Percentiles rank a stretch among this genome's conserved stretches.
These are phyloP conservation scores for Candida multigemmis DNA, from an alignment of 805 yeast species.

Conservation along the genomic window DNA sequence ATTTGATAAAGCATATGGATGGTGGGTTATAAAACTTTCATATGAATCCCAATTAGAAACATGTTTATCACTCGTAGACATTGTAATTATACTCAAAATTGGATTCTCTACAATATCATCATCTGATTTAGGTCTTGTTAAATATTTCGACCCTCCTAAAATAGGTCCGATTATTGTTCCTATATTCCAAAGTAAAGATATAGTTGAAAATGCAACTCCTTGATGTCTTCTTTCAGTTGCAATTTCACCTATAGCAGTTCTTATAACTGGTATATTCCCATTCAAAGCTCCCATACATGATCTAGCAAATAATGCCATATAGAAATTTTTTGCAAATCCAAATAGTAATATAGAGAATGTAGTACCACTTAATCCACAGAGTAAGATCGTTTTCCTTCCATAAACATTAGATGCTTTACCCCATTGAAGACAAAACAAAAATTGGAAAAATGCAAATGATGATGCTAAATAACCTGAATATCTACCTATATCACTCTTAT, in stretches of 20 bases:
- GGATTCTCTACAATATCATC: too few species aligned
- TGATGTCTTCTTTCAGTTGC: conserved; percentile 50
- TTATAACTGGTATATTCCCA: conserved; percentile 57
- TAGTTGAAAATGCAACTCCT: conserved; percentile 51
- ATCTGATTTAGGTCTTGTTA: conserved; percentile 32
- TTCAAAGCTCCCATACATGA: conserved; percentile 47
- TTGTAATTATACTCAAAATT: too few species aligned
- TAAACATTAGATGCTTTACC: conserved; percentile 43
- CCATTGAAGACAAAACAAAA: conserved; percentile 52
- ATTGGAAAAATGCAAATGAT: conserved; percentile 54
- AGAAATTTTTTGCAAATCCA: conserved; percentile 46
- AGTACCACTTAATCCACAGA: conserved; percentile 46
- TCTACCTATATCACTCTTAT: conserved; percentile 44
- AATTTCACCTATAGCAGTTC: conserved; percentile 55
- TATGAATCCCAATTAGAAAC: too few species aligned
- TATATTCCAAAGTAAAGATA: conserved; percentile 54
- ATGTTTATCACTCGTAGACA: too few species aligned
- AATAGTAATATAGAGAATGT: conserved; percentile 37
- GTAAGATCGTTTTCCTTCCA: conserved; percentile 48
- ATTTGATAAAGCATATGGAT: conserved; percentile 32
- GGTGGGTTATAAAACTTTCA: conserved; percentile 15
- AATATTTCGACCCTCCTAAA: conserved; percentile 41
- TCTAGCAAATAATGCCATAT: conserved; percentile 45
- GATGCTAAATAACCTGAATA: conserved; percentile 58
- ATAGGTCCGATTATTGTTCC: conserved; percentile 57